Percentiles rank a stretch among this genome's conserved stretches.
Conservation (phyloP, 805 yeast genomes). For the Phaffomyces opuntiae region DNA sequence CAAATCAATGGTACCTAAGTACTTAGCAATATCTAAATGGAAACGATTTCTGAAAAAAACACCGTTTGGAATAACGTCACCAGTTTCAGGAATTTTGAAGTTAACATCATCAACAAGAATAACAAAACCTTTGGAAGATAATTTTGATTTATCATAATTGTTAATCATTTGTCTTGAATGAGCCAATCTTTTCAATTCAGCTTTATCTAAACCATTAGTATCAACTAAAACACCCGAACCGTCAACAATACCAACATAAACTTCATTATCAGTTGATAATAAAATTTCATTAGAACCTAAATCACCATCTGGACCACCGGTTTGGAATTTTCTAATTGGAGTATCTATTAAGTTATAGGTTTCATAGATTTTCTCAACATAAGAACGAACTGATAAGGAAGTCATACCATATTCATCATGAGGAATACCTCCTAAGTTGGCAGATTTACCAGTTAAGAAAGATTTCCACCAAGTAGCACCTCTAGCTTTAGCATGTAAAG, state of each 20-base stretch:
- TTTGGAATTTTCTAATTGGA: constrained; percentile 74
- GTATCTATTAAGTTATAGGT: constrained; percentile 57
- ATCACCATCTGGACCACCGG: constrained; percentile 99
- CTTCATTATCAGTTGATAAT: constrained; percentile 68
- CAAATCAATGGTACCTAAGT: constrained; percentile 61
- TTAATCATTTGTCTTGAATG: constrained; percentile 67
- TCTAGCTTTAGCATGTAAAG: constrained; percentile 82
- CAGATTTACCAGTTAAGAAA: constrained; percentile 93
- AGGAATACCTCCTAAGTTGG: constrained; percentile 92
- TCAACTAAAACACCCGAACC: constrained; percentile 95
- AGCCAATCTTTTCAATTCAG: constrained; percentile 75
- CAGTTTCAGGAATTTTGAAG: constrained; percentile 62
- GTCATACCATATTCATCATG: constrained; percentile 99
- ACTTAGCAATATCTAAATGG: constrained; percentile 68
- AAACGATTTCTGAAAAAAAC: constrained; percentile 83
- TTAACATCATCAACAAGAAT: constrained; percentile 84
- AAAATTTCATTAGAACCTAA: constrained; percentile 92
- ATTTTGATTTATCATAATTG: constrained; percentile 55
- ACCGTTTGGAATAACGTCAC: constrained; percentile 71
- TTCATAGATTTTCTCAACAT: constrained; percentile 80
- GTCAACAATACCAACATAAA: constrained; percentile 83
- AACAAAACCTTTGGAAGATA: constrained; percentile 70
- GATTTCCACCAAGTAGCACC: constrained; percentile 99
- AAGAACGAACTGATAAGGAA: constrained; percentile 86
- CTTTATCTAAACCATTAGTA: constrained; percentile 79